Base-by-base conservation (phyloP, 2,329 filamentous ascomycete genomes). In the Phyllosticta citriasiana region DNA sequence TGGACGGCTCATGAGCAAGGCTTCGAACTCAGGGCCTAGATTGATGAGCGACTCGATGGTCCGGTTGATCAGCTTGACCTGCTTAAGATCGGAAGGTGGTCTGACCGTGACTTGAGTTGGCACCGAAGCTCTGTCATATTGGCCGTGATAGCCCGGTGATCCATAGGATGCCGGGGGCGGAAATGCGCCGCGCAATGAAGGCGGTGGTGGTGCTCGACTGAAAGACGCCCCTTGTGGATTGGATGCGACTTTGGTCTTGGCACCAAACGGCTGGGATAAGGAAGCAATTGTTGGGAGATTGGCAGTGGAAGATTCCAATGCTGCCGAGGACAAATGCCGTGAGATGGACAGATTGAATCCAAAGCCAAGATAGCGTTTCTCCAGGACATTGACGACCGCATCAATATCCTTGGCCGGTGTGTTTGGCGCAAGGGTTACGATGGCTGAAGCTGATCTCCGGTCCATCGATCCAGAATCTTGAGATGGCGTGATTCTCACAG, bases 11-110 rank as follows among this genome's bases (percentile, higher is more conserved):
- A 97, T 97, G 6, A 99, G 81, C 2, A 96, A 79, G 4, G 92
- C 91, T 74, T 99, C 94, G 63, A 96, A 95, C 69, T 94, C 90
- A 0, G 89, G 85, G 0, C 92, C 91, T 66, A 94, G 85, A 24
- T 85, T 84, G 8, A 97, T 77, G 0, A 97, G 79, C 2, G 83
- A 82, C 69, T 97, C 93, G 35, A 96, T 82, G 0, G 91, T 88
- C 71, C 88, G 92, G 76, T 97, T 93, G 63, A 97, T 95, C 53
- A 95, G 81, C 62, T 86, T 86, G 0, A 97, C 78, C 64, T 88
- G 88, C 65, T 85, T 87, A 57, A 96, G 82, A 67, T 97, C 88
- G 2, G 81, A 79, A 2, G 89, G 89, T 6, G 87, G n/a, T 91
- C 56, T 62, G 47, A 64, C 87, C 1, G 87, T 85, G 27, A 92